Conservation (phyloP, 2,329 filamentous ascomycete genomes). For the Blumeria graminis region DNA sequence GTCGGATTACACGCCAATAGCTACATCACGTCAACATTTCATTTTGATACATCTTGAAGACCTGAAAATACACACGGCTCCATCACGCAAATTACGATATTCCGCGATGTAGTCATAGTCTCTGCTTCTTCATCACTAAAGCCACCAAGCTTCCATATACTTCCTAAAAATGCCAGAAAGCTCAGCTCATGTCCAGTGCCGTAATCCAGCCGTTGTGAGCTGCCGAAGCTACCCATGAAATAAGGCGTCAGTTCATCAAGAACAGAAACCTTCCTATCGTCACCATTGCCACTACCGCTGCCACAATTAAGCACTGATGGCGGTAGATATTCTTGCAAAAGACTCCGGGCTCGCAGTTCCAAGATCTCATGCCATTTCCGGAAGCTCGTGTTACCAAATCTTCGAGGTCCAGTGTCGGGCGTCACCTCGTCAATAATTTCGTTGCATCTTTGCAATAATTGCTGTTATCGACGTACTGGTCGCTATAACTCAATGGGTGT, state of each 20-base stretch:
- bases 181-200: slow-evolving; percentile 90
- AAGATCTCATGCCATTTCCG: slow-evolving; percentile 57
- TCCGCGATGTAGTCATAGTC: slow-evolving; percentile 40
- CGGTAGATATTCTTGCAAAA: slow-evolving; percentile 34
- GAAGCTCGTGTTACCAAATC: slow-evolving; percentile 86
- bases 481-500: slow-evolving; percentile 19
- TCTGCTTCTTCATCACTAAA: slow-evolving; percentile 32
- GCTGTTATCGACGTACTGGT: slow-evolving; percentile 36
- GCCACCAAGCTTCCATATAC: slow-evolving; percentile 71
- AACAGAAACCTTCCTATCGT: slow-evolving; percentile 19
- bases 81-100: slow-evolving; percentile 59
- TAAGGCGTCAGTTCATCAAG: slow-evolving; percentile 53
- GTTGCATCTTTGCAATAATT: slow-evolving; percentile 39
- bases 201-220: slow-evolving; percentile 72
- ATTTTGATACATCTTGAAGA: too few species aligned
- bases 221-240: slow-evolving; percentile 69
- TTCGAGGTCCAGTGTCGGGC: slow-evolving; percentile 60
- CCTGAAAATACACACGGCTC: slow-evolving; percentile 39
- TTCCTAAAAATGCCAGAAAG: slow-evolving; percentile 75
- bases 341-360: slow-evolving; percentile 28
- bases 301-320: slow-evolving; percentile 17
- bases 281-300: neutral
- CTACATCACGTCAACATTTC: slow-evolving; percentile 18
- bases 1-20: slow-evolving; percentile 58
- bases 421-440: slow-evolving; percentile 53